A percentile compares a stretch with the other conserved stretches of the same genome.
Conservation (phyloP, 2,329 filamentous ascomycete genomes). For the Fonsecaea monophora region DNA sequence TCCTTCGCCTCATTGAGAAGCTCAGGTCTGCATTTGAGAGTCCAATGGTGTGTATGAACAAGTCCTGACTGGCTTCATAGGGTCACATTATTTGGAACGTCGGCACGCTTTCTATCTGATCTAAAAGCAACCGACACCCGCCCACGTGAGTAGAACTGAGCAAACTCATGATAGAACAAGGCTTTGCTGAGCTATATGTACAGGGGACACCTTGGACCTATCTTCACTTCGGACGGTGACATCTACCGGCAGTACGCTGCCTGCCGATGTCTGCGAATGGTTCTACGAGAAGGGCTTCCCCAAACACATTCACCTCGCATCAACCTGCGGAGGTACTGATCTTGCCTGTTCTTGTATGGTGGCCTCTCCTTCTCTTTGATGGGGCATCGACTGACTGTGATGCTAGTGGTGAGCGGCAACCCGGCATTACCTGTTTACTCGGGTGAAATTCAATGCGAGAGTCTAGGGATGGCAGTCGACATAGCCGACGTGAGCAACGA, state of each 20-base stretch:
- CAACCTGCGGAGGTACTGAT: constrained; percentile 5
- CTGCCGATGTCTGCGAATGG: constrained; percentile 5
- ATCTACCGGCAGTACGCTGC: constrained; percentile 1
- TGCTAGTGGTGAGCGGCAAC: constrained; percentile 59
- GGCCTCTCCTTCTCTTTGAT: constrained; percentile 1
- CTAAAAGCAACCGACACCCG: constrained; percentile 67
- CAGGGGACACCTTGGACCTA: constrained; percentile 12
- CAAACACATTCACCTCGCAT: constrained; percentile 3
- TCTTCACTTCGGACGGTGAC: constrained; percentile 3
- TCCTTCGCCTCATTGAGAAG: constrained; percentile 68
- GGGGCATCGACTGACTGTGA: not conserved
- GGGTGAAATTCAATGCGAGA: constrained; percentile 62
- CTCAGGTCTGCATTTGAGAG: constrained; percentile 64
- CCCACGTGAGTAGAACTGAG: constrained; percentile 57
- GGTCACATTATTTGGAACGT: constrained; percentile 52
- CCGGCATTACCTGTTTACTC: constrained; percentile 70
- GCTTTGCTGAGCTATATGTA: not conserved
- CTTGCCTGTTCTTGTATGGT: constrained; percentile 9
- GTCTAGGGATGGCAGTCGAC: constrained; percentile 52
- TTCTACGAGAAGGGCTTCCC: constrained; percentile 8
- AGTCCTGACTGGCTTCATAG: constrained; percentile 43
- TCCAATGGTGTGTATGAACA: not conserved
- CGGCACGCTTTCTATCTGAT: constrained; percentile 77
- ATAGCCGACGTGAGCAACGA: constrained; percentile 10
- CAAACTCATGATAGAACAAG: not conserved